Evolutionary conservation across 2,329 filamentous ascomycete genomes (phyloP).

Genomic region (Diaporthe sp.): DNA sequence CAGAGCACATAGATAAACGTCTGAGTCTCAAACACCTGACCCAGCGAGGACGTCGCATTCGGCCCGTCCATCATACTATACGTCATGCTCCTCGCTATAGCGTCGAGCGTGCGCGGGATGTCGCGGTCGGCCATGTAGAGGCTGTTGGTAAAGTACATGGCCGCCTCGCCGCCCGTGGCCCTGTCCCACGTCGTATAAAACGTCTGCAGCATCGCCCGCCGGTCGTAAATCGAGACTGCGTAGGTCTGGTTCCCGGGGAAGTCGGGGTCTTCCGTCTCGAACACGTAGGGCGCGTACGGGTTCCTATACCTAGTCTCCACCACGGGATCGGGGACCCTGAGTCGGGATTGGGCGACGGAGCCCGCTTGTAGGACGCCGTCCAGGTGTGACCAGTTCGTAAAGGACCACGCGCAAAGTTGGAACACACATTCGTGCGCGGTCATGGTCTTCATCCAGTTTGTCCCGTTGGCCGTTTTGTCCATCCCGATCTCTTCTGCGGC

Average conservation of each 20-base stretch:
- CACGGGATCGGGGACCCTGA: not conserved
- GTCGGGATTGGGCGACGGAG: not conserved
- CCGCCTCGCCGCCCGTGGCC: not conserved
- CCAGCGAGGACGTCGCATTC: not conserved
- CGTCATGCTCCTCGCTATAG: not conserved
- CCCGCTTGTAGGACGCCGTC: not conserved
- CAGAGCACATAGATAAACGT: not conserved
- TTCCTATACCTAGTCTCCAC: no score
- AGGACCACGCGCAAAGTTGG: not conserved
- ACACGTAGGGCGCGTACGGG: not conserved
- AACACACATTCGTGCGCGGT: not conserved
- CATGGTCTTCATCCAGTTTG: not conserved
- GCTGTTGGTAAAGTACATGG: not conserved
- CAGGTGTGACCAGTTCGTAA: not conserved
- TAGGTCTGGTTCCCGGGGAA: not conserved
- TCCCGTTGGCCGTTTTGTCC: not conserved
- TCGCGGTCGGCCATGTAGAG: not conserved
- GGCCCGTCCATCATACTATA: not conserved
- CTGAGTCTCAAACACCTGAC: not conserved
- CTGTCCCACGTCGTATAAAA: not conserved
- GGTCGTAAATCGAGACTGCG: not conserved
- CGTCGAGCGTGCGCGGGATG: not conserved
- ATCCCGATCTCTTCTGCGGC: not conserved
- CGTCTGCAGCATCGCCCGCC: not conserved
- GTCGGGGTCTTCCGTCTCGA: not conserved